A percentile compares a stretch with the other conserved stretches of the same genome.
These are phyloP conservation scores for Colletotrichum cereale DNA, from an alignment of 2,329 filamentous ascomycete species.

Conservation along the genomic window DNA sequence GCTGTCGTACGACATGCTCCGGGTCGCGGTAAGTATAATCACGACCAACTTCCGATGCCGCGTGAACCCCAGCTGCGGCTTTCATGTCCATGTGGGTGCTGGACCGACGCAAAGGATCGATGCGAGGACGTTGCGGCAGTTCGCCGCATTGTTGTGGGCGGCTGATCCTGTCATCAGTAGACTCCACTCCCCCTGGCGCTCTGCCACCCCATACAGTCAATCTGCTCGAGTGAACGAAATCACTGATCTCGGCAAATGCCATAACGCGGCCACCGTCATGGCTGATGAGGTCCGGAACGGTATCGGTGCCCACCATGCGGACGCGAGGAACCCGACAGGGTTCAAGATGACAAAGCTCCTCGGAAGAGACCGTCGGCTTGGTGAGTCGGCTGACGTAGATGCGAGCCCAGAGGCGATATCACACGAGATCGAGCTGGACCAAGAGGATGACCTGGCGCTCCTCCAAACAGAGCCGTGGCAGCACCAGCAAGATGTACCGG, in stretches of 20 bases:
- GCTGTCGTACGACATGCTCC: constrained; percentile 47
- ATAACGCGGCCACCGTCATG: background rate
- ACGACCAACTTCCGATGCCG: constrained; percentile 48
- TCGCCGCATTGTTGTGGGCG: constrained; percentile 51
- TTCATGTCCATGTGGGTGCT: constrained; percentile 55
- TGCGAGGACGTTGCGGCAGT: constrained; percentile 46
- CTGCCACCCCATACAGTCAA: constrained; percentile 32
- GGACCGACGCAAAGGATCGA: constrained; percentile 48
- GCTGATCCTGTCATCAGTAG: constrained; percentile 52
- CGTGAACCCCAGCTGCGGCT: constrained; percentile 50
- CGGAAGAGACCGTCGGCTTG: constrained; percentile 45
- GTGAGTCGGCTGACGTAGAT: constrained; percentile 40
- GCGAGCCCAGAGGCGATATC: background rate
- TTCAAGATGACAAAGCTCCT: constrained; percentile 38
- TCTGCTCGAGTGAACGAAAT: constrained; percentile 29
- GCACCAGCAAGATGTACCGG: constrained; percentile 10
- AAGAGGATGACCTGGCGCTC: constrained; percentile 10
- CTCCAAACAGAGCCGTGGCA: constrained; percentile 27
- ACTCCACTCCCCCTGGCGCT: constrained; percentile 51
- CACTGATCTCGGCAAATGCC: constrained; percentile 8
- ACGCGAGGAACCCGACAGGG: background rate
- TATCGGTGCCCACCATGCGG: constrained; percentile 24
- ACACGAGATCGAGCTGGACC: constrained; percentile 13
- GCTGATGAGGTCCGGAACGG: constrained; percentile 38
- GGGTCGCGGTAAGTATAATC: constrained; percentile 49